These are phyloP conservation scores for Parasarocladium wereldwijsianum DNA, from an alignment of 2,329 filamentous ascomycete species.

Conservation along the genomic window DNA sequence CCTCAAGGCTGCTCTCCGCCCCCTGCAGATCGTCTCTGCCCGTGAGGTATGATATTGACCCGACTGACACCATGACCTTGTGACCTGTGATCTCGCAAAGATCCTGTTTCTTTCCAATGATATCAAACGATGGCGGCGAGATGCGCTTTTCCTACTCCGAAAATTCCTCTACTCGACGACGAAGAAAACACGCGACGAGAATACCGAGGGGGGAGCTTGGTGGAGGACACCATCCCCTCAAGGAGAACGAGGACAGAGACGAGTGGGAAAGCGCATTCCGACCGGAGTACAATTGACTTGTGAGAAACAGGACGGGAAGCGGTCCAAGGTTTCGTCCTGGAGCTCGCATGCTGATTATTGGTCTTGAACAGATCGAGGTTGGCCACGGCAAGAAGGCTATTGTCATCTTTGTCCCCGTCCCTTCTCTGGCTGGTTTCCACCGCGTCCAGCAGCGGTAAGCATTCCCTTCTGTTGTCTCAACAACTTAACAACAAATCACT, in stretches of 20 bases:
- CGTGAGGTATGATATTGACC: slow-evolving; percentile 75
- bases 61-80: no score
- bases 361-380: slow-evolving; percentile 86
- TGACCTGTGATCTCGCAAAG: no score
- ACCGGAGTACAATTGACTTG: slow-evolving; percentile 25
- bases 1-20: slow-evolving; percentile 89
- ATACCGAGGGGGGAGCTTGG: background rate
- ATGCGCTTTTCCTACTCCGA: slow-evolving; percentile 1
- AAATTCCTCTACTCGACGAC: no score
- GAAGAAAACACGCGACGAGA: no score
- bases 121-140: slow-evolving; percentile 18
- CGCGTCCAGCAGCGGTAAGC: slow-evolving; percentile 98
- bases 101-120: slow-evolving; percentile 27
- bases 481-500: slow-evolving; percentile 6
- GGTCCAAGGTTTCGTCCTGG: slow-evolving; percentile 57
- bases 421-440: slow-evolving; percentile 97
- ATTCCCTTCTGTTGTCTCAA: slow-evolving; percentile 3
- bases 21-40: slow-evolving; percentile 97
- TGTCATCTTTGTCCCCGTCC: slow-evolving; percentile 99
- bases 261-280: slow-evolving; percentile 11
- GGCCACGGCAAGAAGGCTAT: slow-evolving; percentile 99
- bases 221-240: slow-evolving; percentile 10
- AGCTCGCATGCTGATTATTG: slow-evolving; percentile 64
- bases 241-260: slow-evolving; percentile 6
- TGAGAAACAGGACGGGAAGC: slow-evolving; percentile 61